A percentile compares a stretch with the other conserved stretches of the same genome.
phyloP scores from a whole-genome alignment of 2,329 filamentous ascomycete genomes.

The Sporothrix dimorphospora region DNA sequence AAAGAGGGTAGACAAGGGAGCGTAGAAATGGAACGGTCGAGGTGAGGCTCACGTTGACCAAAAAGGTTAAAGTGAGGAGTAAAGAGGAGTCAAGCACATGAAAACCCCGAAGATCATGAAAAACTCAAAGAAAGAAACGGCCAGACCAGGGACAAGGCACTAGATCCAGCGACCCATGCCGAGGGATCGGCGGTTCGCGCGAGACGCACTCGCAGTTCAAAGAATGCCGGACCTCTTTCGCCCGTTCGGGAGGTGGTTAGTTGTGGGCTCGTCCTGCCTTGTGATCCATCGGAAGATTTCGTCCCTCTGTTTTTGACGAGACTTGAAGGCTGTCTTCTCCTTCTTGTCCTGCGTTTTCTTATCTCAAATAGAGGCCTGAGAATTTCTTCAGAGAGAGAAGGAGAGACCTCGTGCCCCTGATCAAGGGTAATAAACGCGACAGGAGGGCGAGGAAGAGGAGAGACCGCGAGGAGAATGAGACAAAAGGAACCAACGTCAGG shows the following conservation, averaged over 20 bases:
- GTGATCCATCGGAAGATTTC: neutral
- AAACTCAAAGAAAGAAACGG: neutral
- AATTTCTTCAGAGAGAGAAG: constrained; percentile 8
- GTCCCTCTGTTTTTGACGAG: neutral
- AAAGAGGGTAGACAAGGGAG: neutral
- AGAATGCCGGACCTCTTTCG: neutral
- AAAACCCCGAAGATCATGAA: constrained; percentile 3
- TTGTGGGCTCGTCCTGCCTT: neutral
- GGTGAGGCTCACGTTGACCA: neutral
- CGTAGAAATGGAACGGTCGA: too few relatives aligned
- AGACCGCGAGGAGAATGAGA: neutral
- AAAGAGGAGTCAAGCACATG: constrained; percentile 20
- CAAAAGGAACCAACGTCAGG: neutral
- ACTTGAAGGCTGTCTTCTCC: neutral
- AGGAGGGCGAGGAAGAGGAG: neutral
- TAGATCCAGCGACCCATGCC: constrained; percentile 18
- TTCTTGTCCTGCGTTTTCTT: neutral
- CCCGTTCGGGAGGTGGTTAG: neutral
- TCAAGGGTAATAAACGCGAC: neutral
- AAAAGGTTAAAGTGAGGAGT: constrained; percentile 10
- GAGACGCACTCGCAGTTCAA: neutral
- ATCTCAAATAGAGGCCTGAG: neutral
- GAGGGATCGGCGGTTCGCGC: constrained; percentile 19
- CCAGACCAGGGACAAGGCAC: neutral
- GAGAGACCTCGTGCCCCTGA: neutral